Base-by-base conservation (phyloP, 148 eudicot species). In the Vaccinium macrocarpon region DNA sequence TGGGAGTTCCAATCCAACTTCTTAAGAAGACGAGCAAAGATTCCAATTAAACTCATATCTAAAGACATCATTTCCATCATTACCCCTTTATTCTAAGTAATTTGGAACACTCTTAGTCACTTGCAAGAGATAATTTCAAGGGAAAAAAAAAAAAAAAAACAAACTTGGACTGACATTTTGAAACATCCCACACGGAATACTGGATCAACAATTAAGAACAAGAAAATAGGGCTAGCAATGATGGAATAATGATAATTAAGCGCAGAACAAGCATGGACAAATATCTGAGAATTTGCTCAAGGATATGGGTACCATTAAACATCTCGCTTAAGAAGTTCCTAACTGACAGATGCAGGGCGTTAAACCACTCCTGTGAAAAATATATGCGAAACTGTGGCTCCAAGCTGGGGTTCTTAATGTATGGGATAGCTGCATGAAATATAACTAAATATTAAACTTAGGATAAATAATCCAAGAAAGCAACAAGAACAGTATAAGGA, bases 301-400 rank as follows among this genome's bases (percentile, higher is more conserved):
- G 99, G 99, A 94, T 96, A 96, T 96, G 99, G 87, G 91, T 87
- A 59, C 92, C 93, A 78, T 91, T 91, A 83, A 96, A 90, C 85
- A 96, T 92, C 89, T 91, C 91, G 77, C 92, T 93, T 82, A 96
- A 87, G 85, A 96, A 96, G 80, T 96, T 96, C 87, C 97, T 88
- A 56, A 92, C 82, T 32, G 98, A 93, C 51, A 94, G 93, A 87
- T 88, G 92, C 92, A 96, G 83, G 51, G 94, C 89, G 81, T 93
- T 93, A 82, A 91, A 89, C 98, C 99, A 96, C 61, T 94, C 99
- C 89, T 92, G 91, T 2, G 99, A 91, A 80, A 96, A 96, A 86
- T 89, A 96, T 66, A 96, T 79, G 35, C 94, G 90, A 91, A 94
- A 96, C 87, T 84, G 91, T 42, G 99, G 97, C 84, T 96, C 96